phyloP scores from a whole-genome alignment of 2,329 filamentous ascomycete genomes.

The Colletotrichum cordylinicola region DNA sequence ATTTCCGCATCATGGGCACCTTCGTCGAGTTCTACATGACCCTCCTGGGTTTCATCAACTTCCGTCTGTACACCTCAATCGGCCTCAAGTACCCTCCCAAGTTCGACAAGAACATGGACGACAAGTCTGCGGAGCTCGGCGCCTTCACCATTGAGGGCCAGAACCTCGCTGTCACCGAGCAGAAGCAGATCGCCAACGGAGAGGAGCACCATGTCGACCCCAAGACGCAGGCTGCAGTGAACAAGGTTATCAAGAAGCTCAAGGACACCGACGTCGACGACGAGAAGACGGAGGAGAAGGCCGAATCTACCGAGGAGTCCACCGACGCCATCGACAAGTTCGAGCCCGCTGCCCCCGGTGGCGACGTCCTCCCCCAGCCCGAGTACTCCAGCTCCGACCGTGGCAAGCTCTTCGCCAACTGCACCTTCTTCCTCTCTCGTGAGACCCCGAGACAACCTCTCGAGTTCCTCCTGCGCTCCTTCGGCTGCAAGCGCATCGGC shows the following conservation, averaged over 20 bases:
- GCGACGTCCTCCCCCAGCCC: conserved; percentile 86
- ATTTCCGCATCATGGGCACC: conserved; percentile 99
- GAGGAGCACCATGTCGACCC: conserved; percentile 62
- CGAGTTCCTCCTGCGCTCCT: conserved; percentile 91
- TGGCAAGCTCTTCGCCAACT: conserved; percentile 82
- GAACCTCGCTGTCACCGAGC: conserved; percentile 62
- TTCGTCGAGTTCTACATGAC: conserved; percentile 99
- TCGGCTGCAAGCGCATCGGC: conserved; percentile 93
- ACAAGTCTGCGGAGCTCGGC: conserved; percentile 85
- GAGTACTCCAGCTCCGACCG: conserved; percentile 68
- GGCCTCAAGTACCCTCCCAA: conserved; percentile 96
- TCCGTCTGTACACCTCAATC: conserved; percentile 87
- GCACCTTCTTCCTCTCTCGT: conserved; percentile 90
- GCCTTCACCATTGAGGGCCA: conserved; percentile 88
- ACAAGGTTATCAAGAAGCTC: conserved; percentile 73
- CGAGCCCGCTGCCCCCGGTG: conserved; percentile 81
- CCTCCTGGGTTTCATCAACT: conserved; percentile 94
- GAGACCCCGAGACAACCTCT: conserved; percentile 90
- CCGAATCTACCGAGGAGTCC: conserved; percentile 43
- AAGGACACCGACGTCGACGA: conserved; percentile 57
- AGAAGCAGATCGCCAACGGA: conserved; percentile 59
- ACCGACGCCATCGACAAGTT: conserved; percentile 86
- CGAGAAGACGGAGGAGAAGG: conserved; percentile 43
- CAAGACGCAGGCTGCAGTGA: conserved; percentile 68
- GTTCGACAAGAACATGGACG: conserved; percentile 87